A percentile compares a stretch with the other conserved stretches of the same genome.
These are phyloP conservation scores for Penicillium sp. DNA, from an alignment of 2,329 filamentous ascomycete genomes.

Conservation along the genomic window DNA sequence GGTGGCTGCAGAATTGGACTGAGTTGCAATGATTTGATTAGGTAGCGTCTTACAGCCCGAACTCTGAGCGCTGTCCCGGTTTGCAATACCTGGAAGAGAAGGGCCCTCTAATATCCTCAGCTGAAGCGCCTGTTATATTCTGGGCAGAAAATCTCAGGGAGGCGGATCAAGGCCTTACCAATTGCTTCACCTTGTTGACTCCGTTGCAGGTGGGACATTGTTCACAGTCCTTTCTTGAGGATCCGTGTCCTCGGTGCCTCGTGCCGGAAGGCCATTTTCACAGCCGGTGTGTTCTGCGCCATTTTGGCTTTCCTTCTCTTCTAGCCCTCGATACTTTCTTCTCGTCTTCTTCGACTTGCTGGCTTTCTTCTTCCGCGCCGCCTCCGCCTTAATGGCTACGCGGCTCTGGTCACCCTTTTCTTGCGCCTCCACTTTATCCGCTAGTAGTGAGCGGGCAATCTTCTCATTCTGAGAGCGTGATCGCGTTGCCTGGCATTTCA, in stretches of 20 bases:
- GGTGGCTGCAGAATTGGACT: too few relatives aligned
- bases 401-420: constrained; percentile 71
- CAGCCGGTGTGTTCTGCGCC: constrained; percentile 6
- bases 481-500: constrained; percentile 90
- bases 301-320: constrained; percentile 20
- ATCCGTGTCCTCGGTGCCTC: not conserved
- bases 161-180: too few relatives aligned
- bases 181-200: too few relatives aligned
- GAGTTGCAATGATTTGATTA: too few relatives aligned
- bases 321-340: constrained; percentile 40
- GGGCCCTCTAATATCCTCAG: too few relatives aligned
- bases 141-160: too few relatives aligned
- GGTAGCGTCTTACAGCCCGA: too few relatives aligned
- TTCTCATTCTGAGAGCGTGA: constrained; percentile 82
- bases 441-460: constrained; percentile 71
- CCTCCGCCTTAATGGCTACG: constrained; percentile 70
- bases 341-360: constrained; percentile 41
- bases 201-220: too few relatives aligned
- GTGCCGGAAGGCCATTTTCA: constrained; percentile 8
- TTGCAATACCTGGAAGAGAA: too few relatives aligned
- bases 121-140: too few relatives aligned
- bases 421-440: constrained; percentile 68
- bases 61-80: too few relatives aligned
- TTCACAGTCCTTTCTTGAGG: too few relatives aligned
- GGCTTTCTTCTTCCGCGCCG: constrained; percentile 61